phyloP scores from a whole-genome alignment of 495 filamentous ascomycete genomes.

The Hypoxylon fuscum region DNA sequence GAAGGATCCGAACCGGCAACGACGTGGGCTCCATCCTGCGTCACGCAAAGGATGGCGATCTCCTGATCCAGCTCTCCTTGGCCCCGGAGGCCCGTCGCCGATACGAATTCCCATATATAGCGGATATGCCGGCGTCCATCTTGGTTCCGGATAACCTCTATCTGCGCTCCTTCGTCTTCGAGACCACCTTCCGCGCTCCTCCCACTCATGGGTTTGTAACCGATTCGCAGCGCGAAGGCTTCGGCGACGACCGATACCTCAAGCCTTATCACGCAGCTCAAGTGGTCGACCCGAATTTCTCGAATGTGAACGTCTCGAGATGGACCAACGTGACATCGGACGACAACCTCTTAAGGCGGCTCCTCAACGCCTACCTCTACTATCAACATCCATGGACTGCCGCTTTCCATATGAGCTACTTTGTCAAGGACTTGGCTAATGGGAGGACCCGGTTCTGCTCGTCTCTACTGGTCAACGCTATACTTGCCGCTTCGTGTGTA shows the following conservation, averaged over 20 bases:
- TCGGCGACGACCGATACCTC: slow-evolving; percentile 41
- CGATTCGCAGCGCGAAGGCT: slow-evolving; percentile 15
- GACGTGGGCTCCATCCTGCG: slow-evolving; percentile 47
- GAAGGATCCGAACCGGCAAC: slow-evolving; percentile 49
- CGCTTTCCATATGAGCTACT: slow-evolving; percentile 49
- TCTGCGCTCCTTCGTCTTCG: slow-evolving; percentile 50
- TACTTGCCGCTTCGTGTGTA: slow-evolving; percentile 50
- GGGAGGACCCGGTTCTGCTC: slow-evolving; percentile 48
- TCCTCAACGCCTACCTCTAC: slow-evolving; percentile 49
- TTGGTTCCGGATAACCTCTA: slow-evolving; percentile 48
- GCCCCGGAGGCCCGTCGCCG: slow-evolving; percentile 49
- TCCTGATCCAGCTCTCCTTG: slow-evolving; percentile 50
- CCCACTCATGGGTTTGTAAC: slow-evolving; percentile 11
- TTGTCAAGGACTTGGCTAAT: slow-evolving; percentile 49
- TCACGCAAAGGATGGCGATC: slow-evolving; percentile 51
- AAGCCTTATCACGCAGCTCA: slow-evolving; percentile 49
- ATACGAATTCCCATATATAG: slow-evolving; percentile 52
- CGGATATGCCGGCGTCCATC: slow-evolving; percentile 48
- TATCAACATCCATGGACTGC: slow-evolving; percentile 50
- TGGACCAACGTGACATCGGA: slow-evolving; percentile 51
- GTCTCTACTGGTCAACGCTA: slow-evolving; percentile 47
- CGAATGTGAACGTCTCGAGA: slow-evolving; percentile 41
- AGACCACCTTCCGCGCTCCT: slow-evolving; percentile 21
- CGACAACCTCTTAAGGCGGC: slow-evolving; percentile 44
- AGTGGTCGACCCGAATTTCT: slow-evolving; percentile 45